Percentiles rank a stretch among this genome's conserved stretches.
Conservation (phyloP, 1,284 basidiomycete species). For the Entoloma clypeatum region DNA sequence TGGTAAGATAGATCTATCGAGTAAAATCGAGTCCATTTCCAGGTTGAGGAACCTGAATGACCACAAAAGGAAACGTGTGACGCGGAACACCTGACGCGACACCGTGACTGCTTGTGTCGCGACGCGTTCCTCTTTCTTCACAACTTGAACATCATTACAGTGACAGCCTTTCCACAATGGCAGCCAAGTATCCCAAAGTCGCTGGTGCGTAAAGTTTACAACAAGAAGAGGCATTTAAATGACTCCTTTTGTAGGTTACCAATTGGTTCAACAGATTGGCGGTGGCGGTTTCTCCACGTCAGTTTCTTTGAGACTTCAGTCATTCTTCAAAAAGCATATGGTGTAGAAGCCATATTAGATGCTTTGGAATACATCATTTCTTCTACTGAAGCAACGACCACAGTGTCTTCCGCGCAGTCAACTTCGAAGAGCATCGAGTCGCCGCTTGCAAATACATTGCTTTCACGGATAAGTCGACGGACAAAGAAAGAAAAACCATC, state of each 20-base stretch:
- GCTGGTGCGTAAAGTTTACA: constrained; percentile 8
- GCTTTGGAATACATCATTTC: neutral
- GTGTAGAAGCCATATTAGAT: neutral
- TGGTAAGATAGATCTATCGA: no score
- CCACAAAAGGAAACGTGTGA: no score
- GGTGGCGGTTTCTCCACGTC: constrained; percentile 85
- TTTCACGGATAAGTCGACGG: constrained; percentile 56
- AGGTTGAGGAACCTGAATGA: no score
- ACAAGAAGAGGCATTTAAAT: neutral
- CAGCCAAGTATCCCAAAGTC: constrained; percentile 17
- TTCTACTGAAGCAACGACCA: neutral
- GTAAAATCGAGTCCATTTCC: no score
- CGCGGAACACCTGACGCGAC: no score
- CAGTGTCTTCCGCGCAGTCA: constrained; percentile 81
- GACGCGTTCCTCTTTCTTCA: no score
- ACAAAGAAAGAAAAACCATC: constrained; percentile 70
- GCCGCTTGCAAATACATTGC: constrained; percentile 85
- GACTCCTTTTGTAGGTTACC: constrained; percentile 50
- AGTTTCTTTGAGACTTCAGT: constrained; percentile 20
- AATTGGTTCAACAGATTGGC: constrained; percentile 72
- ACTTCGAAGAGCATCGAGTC: constrained; percentile 59
- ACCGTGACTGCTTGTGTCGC: no score
- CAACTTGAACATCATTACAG: no score
- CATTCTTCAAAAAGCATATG: neutral
- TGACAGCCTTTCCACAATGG: no score